Evolutionary conservation across 169 alveolate species (phyloP), one percentile per base, ranked within the genome.

Genomic region (Plasmodium berghei): DNA sequence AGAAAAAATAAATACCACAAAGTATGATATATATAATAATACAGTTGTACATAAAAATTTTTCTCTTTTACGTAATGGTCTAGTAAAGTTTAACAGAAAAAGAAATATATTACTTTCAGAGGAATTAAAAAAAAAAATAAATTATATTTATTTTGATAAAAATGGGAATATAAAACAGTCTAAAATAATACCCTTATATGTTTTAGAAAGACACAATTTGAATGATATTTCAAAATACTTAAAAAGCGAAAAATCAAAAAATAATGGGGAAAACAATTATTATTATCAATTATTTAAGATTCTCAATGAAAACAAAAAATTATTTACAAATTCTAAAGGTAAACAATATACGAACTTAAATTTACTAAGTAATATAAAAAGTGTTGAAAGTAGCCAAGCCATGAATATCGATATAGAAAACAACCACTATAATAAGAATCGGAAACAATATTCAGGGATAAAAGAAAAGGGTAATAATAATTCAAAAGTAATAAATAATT

Each of bases 71-170:
- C 90, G 86, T 22, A 83, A 72, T 66, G 90, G 74, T 8, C 59
- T 46, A 18, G 86, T 52, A 16, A 83, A 16, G 56, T 56, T 56
- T 83, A 45, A 55, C 45, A 67, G 83, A 14, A 69, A 48, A 66
- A 83, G 71, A 40, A 83, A 83, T 54, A 83, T 83, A 20, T 49
- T 77, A 64, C 72, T 83, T 8, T 55, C 69, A 5, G 86, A 83
- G 58, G 90, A 83, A n/a, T 69, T 83, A 52, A 83, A 83, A 54
- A 83, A 83, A 22, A 83, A 83, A 20, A 83, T 83, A 45, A 66
- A 69, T 58, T 83, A 83, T 42, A 56, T 83, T 20, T 83, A 83
- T 70, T 83, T 83, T 62, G 77, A 83, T 52, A 54, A 62, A 26
- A 72, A 69, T 55, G 85, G 85, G 12, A 83, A 83, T 16, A 49